Evolutionary conservation across 495 filamentous ascomycete genomes (phyloP), one percentile per base, ranked within the genome.

Genomic region (Lichina pygmaea): DNA sequence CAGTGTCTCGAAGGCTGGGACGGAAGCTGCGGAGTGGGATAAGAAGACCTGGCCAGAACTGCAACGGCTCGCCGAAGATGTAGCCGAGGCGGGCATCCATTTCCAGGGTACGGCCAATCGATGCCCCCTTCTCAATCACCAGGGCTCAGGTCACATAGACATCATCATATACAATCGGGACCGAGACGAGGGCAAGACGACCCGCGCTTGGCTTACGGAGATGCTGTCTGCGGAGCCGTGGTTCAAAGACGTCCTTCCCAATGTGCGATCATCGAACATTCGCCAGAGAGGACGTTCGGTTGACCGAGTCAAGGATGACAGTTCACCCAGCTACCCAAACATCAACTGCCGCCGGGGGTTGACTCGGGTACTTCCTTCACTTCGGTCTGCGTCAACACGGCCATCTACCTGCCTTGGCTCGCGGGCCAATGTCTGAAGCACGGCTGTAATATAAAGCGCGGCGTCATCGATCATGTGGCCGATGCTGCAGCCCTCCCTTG

Each of bases 361-460:
- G 72, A 80, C 48, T 77, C 72, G 10, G 85, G 68, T 8, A 77
- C 70, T 33, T 60, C 63, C 37, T 93, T 85, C 56, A 81, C 68
- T 3, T 86, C 80, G 0, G 77, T 92, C 24, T 94, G 85, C 60
- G 86, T 95, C 55, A 94, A 95, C 62, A 77, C 78, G 0, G 73
- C 80, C 42, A 52, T 93, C 46, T 93, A 93, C 62, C 73, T 92
- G 9, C 75, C 82, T 8, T 93, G 79, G 69, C 72, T 95, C 0
- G 60, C 77, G 0, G 73, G 74, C 2, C 75, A 86, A 57, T 92
- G 82, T 61, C 65, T 76, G 7, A 66, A 66, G 49, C 66, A 67
- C 42, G 82, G 81, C 8, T 74, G 78, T 0, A 58, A 70, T 6
- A 63, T 95, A 55, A 71, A 67, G 37, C 60, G 73, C 17, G 65